A percentile compares a stretch with the other conserved stretches of the same genome.
Conservation (phyloP, 148 eudicot genomes). For the Rhododendron griersonianum region DNA sequence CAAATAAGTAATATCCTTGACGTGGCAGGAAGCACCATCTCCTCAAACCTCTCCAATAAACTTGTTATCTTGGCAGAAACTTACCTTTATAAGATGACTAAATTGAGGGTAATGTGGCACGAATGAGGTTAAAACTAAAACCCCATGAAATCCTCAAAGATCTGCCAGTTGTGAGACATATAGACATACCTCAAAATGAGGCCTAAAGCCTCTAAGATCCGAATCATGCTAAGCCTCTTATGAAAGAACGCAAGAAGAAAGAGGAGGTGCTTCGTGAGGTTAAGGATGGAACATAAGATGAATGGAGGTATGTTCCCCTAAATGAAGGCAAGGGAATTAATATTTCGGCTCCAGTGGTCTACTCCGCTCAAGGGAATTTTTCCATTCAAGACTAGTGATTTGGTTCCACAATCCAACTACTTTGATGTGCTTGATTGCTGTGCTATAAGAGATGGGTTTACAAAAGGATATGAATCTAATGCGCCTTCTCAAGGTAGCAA, state of each 20-base stretch:
- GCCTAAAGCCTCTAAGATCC: not conserved
- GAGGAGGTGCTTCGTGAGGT: not conserved
- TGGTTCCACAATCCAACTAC: not conserved
- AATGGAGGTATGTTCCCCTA: not conserved
- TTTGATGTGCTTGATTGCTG: not conserved
- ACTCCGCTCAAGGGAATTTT: not conserved
- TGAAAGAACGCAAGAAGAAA: not conserved
- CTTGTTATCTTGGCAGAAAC: not conserved
- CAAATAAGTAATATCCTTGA: not conserved
- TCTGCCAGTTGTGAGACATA: not conserved
- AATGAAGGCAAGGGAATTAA: not conserved
- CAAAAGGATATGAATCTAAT: not conserved
- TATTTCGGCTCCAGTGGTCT: not conserved
- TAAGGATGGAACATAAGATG: not conserved
- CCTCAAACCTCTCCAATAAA: not conserved
- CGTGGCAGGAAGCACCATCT: not conserved
- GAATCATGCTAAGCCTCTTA: not conserved
- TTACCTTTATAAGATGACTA: not conserved
- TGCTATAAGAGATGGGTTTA: not conserved
- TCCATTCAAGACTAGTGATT: not conserved
- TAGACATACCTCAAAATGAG: not conserved
- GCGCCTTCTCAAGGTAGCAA: not conserved
- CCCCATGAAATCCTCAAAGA: not conserved
- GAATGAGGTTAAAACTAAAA: not conserved
- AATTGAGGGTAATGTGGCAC: not conserved